Evolutionary conservation across 139 green algal species (phyloP).

Genomic region (Limnomonas spitsbergensis): DNA sequence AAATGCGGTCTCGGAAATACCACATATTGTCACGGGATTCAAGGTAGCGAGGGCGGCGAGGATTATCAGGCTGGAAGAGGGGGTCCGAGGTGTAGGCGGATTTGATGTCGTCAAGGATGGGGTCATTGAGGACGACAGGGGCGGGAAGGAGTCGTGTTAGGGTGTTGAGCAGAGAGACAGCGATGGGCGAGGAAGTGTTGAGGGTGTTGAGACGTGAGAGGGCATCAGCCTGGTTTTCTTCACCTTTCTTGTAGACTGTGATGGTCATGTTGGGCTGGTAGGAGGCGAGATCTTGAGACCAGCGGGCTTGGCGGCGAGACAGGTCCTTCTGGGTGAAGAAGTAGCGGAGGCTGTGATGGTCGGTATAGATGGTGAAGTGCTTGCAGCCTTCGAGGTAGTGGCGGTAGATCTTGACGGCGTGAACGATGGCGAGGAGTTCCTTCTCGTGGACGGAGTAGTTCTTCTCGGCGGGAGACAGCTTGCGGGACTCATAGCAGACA

Average conservation of each 20-base stretch:
- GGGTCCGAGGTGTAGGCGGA: neutral
- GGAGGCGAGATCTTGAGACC: conserved; percentile 30
- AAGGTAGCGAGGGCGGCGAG: neutral
- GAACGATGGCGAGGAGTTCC: conserved; percentile 43
- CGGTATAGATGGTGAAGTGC: conserved; percentile 30
- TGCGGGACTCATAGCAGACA: conserved; percentile 30
- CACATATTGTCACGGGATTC: neutral
- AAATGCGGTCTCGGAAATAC: conserved; percentile 9
- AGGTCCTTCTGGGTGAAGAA: conserved; percentile 34
- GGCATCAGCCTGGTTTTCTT: conserved; percentile 36
- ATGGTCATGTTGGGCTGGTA: conserved; percentile 31
- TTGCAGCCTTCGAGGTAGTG: conserved; percentile 36
- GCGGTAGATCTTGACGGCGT: conserved; percentile 30
- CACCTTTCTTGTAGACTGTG: conserved; percentile 30
- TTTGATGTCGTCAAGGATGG: conserved; percentile 7
- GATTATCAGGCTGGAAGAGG: neutral
- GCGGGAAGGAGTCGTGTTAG: neutral
- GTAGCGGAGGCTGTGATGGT: conserved; percentile 22
- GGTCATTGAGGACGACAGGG: conserved; percentile 6
- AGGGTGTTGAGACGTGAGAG: conserved; percentile 18
- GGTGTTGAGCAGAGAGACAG: neutral
- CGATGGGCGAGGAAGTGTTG: neutral
- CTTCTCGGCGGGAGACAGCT: conserved; percentile 27
- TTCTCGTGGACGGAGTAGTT: conserved; percentile 44
- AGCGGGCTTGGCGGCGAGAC: conserved; percentile 33